Evolutionary conservation across 2,329 filamentous ascomycete species (phyloP).

Genomic region (Dactylellina parvicollis): DNA sequence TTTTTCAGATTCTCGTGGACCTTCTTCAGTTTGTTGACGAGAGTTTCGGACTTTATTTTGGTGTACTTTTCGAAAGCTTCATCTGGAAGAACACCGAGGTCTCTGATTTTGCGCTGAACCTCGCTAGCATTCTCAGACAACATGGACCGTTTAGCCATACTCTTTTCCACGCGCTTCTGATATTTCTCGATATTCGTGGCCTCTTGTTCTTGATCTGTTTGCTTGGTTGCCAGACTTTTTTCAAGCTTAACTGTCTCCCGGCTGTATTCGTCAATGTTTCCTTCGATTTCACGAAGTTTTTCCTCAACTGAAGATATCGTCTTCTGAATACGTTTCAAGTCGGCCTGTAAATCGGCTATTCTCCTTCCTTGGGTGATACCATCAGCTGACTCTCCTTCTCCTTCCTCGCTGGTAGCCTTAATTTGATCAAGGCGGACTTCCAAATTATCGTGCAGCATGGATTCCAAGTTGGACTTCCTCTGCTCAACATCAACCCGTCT

Average conservation of each 20-base stretch:
- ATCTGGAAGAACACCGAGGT: constrained; percentile 90
- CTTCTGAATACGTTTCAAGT: constrained; percentile 80
- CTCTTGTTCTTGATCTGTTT: constrained; percentile 72
- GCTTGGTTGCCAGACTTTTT: constrained; percentile 60
- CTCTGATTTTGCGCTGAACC: constrained; percentile 86
- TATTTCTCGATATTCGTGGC: constrained; percentile 81
- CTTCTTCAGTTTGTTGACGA: constrained; percentile 80
- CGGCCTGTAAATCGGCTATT: constrained; percentile 80
- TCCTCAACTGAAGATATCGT: constrained; percentile 73
- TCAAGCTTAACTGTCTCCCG: constrained; percentile 60
- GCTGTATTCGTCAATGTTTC: constrained; percentile 71
- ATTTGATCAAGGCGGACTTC: constrained; percentile 87
- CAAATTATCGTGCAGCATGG: constrained; percentile 88
- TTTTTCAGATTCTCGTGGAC: constrained; percentile 94
- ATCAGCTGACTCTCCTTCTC: constrained; percentile 67
- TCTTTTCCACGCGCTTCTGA: constrained; percentile 91
- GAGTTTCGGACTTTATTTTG: constrained; percentile 79
- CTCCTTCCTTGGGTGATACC: constrained; percentile 71
- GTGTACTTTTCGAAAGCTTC: constrained; percentile 93
- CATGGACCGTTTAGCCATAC: constrained; percentile 84
- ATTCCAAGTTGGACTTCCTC: constrained; percentile 83
- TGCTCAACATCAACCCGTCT: constrained; percentile 80
- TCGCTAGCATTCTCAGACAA: constrained; percentile 80
- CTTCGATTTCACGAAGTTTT: constrained; percentile 78
- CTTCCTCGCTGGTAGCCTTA: constrained; percentile 69